phyloP scores from a whole-genome alignment of 2,329 filamentous ascomycete species.

The Colletotrichum sublineola region DNA sequence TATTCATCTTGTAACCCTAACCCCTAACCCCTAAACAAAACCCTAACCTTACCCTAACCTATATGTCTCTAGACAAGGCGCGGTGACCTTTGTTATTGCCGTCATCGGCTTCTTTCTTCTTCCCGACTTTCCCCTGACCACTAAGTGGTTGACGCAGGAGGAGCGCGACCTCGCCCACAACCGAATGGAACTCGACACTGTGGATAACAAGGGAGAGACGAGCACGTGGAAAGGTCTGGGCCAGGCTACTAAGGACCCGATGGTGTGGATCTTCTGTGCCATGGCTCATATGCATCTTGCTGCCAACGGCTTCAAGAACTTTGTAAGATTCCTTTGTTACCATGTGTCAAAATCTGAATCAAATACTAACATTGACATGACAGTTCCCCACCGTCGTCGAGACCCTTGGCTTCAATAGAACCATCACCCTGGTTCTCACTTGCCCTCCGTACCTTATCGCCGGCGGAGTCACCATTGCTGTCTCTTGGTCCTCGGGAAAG shows the following conservation, averaged over 20 bases:
- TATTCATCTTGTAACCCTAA: slow-evolving; percentile 52
- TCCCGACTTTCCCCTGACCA: slow-evolving; percentile 45
- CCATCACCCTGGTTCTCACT: slow-evolving; percentile 64
- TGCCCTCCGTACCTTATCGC: slow-evolving; percentile 51
- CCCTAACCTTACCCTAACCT: too few species aligned
- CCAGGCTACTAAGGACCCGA: slow-evolving; percentile 56
- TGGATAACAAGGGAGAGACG: slow-evolving; percentile 45
- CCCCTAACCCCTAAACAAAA: too few species aligned
- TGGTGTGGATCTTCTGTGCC: slow-evolving; percentile 61
- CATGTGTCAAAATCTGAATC: background rate
- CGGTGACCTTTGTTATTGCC: slow-evolving; percentile 50
- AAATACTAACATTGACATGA: background rate
- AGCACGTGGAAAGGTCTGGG: slow-evolving; percentile 47
- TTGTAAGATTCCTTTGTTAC: slow-evolving; percentile 44
- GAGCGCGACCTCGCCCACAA: slow-evolving; percentile 44
- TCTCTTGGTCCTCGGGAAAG: slow-evolving; percentile 52
- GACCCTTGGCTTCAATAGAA: slow-evolving; percentile 61
- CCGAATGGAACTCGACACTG: slow-evolving; percentile 47
- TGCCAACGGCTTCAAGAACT: slow-evolving; percentile 60
- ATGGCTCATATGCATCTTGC: slow-evolving; percentile 66
- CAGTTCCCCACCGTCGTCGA: slow-evolving; percentile 58
- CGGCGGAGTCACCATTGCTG: slow-evolving; percentile 46
- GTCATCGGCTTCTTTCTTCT: slow-evolving; percentile 43
- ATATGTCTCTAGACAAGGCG: slow-evolving; percentile 46
- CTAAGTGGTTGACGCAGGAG: slow-evolving; percentile 44